Conservation (phyloP, 2,329 filamentous ascomycete species). For the Trichoderma lentiforme region DNA sequence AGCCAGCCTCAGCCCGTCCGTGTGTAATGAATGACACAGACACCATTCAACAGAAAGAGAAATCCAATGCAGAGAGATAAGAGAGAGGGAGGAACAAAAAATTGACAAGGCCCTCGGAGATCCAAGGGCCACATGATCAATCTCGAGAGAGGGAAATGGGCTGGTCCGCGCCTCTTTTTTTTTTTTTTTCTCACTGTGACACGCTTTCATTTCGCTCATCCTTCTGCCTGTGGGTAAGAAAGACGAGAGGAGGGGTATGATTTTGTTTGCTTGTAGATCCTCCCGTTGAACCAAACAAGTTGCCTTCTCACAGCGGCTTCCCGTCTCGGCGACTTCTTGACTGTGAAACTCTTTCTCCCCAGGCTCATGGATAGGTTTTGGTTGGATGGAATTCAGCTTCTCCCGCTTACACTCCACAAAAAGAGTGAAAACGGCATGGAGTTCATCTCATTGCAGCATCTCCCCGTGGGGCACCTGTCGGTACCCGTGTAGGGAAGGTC, state of each 20-base stretch:
- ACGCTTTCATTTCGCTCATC: constrained; percentile 7
- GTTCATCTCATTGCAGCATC: background rate
- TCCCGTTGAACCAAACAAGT: background rate
- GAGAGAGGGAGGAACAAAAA: background rate
- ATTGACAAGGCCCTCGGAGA: background rate
- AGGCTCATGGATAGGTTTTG: background rate
- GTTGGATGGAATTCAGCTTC: background rate
- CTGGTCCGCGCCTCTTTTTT: background rate
- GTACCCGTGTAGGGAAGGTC: background rate
- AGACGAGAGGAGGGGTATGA: background rate
- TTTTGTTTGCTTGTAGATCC: background rate
- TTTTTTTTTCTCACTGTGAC: background rate
- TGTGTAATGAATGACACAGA: background rate
- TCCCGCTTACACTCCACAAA: background rate
- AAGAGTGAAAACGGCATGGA: background rate
- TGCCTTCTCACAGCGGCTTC: background rate
- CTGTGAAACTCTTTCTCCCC: background rate
- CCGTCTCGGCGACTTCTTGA: background rate
- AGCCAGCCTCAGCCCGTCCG: background rate
- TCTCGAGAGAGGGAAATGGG: background rate
- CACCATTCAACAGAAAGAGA: background rate
- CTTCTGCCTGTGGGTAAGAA: constrained; percentile 9
- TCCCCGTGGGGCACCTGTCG: constrained; percentile 1
- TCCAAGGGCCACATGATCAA: constrained; percentile 4
- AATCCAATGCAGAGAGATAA: background rate